Evolutionary conservation across 169 alveolate species (phyloP), one percentile per base, ranked within the genome.

Genomic region (Babesia ovis): DNA sequence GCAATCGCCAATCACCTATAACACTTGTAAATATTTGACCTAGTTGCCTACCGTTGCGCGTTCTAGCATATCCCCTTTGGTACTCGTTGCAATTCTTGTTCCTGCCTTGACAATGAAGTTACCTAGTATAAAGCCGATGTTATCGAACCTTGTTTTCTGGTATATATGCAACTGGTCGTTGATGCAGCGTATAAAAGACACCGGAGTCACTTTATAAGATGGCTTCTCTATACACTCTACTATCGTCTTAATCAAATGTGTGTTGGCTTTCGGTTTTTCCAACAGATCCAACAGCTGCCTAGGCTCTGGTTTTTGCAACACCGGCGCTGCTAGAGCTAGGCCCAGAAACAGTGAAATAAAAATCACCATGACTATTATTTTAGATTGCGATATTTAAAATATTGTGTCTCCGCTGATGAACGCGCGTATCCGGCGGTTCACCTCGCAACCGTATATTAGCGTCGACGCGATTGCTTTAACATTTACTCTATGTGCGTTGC

Each of bases 1-100:
- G 43, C 86, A 77, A 23, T 77, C 86, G 45, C 86, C 86, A 35
- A 77, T 54, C 31, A 31, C 75, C 86, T 77, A 23, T 51, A 22
- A n/a, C 14, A 9, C 12, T 39, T 53, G 8, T 20, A 22, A n/a
- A 37, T 22, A 18, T 1, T n/a, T 41, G 14, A 39, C 8, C 20
- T 25, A 1, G 29, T 27, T 67, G 23, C 80, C 39, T 43, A 69
- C 64, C 25, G 37, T 50, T 1, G 61, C 20, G 2, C 50, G 59
- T 12, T 61, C 48, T 39, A 31, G 25, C 14, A 42, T 2, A n/a
- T 59, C 57, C 42, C 51, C 69, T 4, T 42, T 64, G 4, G 58
- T 41, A 5, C 55, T 14, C 54, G 41, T 22, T 0, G 23, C 20
- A 9, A 68, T 16, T 48, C 35, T 48, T 9, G 39, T 45, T 8